Percentiles rank a stretch among this genome's conserved stretches.
Conservation (phyloP, 106 monocot genomes). For the Platanthera zijinensis region DNA sequence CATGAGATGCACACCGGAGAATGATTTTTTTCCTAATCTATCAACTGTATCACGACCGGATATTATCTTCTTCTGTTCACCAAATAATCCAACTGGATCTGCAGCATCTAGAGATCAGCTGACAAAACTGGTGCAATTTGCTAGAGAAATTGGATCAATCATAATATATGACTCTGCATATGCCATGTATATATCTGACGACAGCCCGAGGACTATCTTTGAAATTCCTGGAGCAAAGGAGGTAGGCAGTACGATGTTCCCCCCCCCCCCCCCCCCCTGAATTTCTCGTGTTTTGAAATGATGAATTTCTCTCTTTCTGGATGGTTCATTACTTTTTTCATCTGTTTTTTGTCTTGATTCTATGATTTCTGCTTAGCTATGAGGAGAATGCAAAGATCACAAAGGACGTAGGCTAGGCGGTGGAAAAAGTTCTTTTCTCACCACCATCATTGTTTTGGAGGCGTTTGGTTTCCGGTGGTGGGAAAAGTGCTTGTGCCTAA, state of each 20-base stretch:
- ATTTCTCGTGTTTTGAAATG: not conserved
- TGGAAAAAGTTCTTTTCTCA: too few relatives aligned
- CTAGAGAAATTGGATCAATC: constrained; percentile 81
- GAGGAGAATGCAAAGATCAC: too few relatives aligned
- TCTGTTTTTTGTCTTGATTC: not conserved
- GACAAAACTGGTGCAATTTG: constrained; percentile 68
- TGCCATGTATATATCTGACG: constrained; percentile 95
- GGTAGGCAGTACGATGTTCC: constrained; percentile 17
- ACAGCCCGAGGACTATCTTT: constrained; percentile 73
- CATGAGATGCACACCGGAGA: constrained; percentile 86
- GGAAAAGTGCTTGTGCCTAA: too few relatives aligned
- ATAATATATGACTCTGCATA: constrained; percentile 97
- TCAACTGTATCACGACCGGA: constrained; percentile 51
- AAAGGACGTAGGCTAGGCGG: too few relatives aligned
- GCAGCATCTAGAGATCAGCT: constrained; percentile 78
- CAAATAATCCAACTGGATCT: constrained; percentile 91
- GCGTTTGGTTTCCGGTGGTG: too few relatives aligned
- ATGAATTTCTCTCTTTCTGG: not conserved
- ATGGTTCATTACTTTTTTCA: not conserved
- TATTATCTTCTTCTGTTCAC: constrained; percentile 93
- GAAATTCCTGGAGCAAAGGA: constrained; percentile 99
- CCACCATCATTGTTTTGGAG: too few relatives aligned
- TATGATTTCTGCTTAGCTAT: not conserved
- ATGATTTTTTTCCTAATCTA: constrained; percentile 85
- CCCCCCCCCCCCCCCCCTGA: not conserved